Base-by-base conservation (phyloP, 2,329 filamentous ascomycete genomes). In the Diaporthe aspalathi region DNA sequence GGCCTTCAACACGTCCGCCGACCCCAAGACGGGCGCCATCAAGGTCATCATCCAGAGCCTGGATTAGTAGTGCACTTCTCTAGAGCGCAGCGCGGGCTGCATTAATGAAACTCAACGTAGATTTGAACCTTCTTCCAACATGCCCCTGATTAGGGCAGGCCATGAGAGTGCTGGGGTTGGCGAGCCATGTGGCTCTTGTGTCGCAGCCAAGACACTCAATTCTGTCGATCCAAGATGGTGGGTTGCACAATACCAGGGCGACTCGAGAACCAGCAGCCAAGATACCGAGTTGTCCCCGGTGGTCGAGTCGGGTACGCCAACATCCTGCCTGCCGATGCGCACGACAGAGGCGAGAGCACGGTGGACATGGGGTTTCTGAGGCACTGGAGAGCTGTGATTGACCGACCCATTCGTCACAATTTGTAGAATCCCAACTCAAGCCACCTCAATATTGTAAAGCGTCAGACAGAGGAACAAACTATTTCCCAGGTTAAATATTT, bases 21-120 rank as follows among this genome's bases (percentile, higher is more conserved):
- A 98, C 82, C 92, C 94, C 49, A 94, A 92, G 86, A 97, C 93
- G 66, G 95, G 95, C 8, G 94, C 95, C n/a, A 98, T 98, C 83
- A 98, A 98, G 87, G 95, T 98, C 73, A 93, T 94, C 88, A 98
- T 98, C 78, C 94, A 95, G 86, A 94, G 89, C 77, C 75, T 88
- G 74, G 87, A 89, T 12, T 88, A 82, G 76, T 88, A 82, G 76
- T 27, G 5, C 16, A n/a, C n/a, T 38, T n/a, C 9, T 62, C 16
- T 60, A 38, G 49, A 29, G 16, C 38, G 40, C 24, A 47, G 52
- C 52, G 66, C 45, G 32, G 32, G n/a, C n/a, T 50, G 20, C 50
- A 49, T 40, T 50, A 60, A 49, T 49, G 43, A 50, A 38, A 40
- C 45, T n/a, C n/a, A 50, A 49, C n/a, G 2, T 60, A 68, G 53